Percentiles rank a stretch among this genome's conserved stretches.
Conservation (phyloP, 2,329 filamentous ascomycete species). For the Aspergillus felis region DNA sequence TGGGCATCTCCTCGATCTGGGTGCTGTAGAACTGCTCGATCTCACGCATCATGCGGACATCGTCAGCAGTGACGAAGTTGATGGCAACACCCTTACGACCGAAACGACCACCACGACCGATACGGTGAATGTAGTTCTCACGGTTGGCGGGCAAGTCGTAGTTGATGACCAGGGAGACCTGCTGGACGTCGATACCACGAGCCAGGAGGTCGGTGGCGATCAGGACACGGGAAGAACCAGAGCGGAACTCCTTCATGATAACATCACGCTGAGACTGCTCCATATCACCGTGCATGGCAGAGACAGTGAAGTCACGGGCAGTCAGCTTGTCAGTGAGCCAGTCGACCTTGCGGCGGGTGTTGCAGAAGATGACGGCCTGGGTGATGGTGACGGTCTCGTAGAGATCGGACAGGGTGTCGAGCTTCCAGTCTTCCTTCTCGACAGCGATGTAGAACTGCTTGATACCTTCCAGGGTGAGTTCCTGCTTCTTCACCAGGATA, state of each 20-base stretch:
- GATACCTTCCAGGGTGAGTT: slow-evolving; percentile 98
- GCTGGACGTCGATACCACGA: slow-evolving; percentile 99
- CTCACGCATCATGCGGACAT: slow-evolving; percentile 99
- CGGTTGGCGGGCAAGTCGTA: slow-evolving; percentile 98
- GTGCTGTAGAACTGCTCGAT: slow-evolving; percentile 99
- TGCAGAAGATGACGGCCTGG: slow-evolving; percentile 99
- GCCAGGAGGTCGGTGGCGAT: slow-evolving; percentile 97
- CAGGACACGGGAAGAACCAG: slow-evolving; percentile 94
- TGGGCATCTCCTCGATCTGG: slow-evolving; percentile 99
- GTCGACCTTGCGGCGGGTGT: slow-evolving; percentile 99
- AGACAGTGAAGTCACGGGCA: slow-evolving; percentile 97
- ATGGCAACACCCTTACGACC: slow-evolving; percentile 99
- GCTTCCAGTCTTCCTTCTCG: slow-evolving; percentile 99
- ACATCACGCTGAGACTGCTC: slow-evolving; percentile 95
- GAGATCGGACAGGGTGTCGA: slow-evolving; percentile 96
- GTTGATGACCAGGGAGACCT: slow-evolving; percentile 99
- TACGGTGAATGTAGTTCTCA: slow-evolving; percentile 99
- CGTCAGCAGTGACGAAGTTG: slow-evolving; percentile 99
- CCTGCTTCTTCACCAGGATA: slow-evolving; percentile 99
- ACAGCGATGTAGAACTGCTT: slow-evolving; percentile 99
- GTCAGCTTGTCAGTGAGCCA: slow-evolving; percentile 99
- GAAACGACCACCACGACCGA: slow-evolving; percentile 99
- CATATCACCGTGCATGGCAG: slow-evolving; percentile 99
- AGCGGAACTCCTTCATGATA: slow-evolving; percentile 99
- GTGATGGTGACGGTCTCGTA: slow-evolving; percentile 99